These are phyloP conservation scores for Antarctomyces pellizariae DNA, from an alignment of 495 filamentous ascomycete genomes.

Conservation along the genomic window DNA sequence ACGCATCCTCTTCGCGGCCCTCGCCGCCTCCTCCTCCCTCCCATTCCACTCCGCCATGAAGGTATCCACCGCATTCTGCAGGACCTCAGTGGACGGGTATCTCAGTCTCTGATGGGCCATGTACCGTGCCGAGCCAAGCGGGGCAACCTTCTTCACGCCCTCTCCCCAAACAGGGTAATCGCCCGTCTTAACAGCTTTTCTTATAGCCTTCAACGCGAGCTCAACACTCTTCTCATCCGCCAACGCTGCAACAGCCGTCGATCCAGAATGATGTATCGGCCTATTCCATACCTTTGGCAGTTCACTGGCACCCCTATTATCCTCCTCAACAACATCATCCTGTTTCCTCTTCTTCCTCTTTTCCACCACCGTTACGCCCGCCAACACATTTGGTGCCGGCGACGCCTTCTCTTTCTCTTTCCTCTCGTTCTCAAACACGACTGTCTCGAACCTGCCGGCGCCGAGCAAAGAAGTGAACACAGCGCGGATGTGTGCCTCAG, in stretches of 20 bases:
- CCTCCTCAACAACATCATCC: conserved; percentile 26
- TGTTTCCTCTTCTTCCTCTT: conserved; percentile 48
- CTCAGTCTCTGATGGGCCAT: conserved; percentile 35
- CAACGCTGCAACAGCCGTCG: conserved; percentile 57
- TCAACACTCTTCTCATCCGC: conserved; percentile 58
- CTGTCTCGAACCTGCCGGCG: conserved; percentile 48
- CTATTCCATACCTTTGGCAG: conserved; percentile 56
- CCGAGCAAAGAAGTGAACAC: conserved; percentile 49
- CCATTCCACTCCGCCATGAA: conserved; percentile 56
- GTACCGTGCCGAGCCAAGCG: conserved; percentile 39
- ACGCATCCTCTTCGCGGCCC: conserved; percentile 34
- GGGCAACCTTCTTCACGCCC: conserved; percentile 27
- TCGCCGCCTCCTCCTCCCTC: conserved; percentile 39
- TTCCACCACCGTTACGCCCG: conserved; percentile 16
- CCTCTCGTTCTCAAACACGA: conserved; percentile 39
- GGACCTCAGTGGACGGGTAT: conserved; percentile 36
- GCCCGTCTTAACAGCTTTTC: conserved; percentile 32
- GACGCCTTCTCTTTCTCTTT: conserved; percentile 10
- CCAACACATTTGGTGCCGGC: conserved; percentile 18
- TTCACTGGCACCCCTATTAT: conserved; percentile 23
- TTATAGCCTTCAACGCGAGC: conserved; percentile 45
- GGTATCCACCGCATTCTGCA: conserved; percentile 51
- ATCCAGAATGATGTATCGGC: conserved; percentile 44
- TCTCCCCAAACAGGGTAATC: conserved; percentile 40
- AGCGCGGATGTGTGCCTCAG: conserved; percentile 45